Percentiles rank a stretch among this genome's conserved stretches.
Conservation (phyloP, 352 stramenopile species). For the Phytophthora sp. region DNA sequence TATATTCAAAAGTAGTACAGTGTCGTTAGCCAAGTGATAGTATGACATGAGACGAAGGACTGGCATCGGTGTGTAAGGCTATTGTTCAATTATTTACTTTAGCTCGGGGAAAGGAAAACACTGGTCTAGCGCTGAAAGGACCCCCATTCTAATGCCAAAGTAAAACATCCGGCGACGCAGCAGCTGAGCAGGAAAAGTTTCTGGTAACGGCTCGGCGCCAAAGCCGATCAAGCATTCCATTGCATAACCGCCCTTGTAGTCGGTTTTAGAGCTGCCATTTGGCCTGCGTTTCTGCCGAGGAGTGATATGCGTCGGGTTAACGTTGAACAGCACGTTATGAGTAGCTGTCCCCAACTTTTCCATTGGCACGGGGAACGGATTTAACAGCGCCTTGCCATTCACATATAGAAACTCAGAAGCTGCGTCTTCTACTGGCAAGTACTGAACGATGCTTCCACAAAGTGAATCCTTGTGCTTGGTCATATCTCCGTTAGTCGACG, state of each 20-base stretch:
- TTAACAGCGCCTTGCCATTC: constrained; percentile 23
- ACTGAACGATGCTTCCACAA: constrained; percentile 41
- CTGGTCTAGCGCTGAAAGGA: constrained; percentile 19
- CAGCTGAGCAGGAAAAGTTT: constrained; percentile 26
- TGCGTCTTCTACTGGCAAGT: constrained; percentile 25
- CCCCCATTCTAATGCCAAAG: constrained; percentile 28
- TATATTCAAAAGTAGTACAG: too few relatives aligned
- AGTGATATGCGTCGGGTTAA: constrained; percentile 29
- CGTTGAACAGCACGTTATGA: constrained; percentile 26
- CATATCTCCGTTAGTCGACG: constrained; percentile 30
- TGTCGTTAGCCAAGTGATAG: too few relatives aligned
- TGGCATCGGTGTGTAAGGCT: too few relatives aligned
- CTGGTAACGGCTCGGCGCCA: constrained; percentile 23
- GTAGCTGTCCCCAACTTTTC: constrained; percentile 8
- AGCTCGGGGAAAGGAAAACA: constrained; percentile 16
- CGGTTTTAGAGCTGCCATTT: neutral
- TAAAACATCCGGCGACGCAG: constrained; percentile 40
- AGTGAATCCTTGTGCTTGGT: constrained; percentile 29
- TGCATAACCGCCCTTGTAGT: constrained; percentile 9
- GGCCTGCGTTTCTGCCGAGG: constrained; percentile 14
- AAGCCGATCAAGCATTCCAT: constrained; percentile 42
- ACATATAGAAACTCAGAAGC: constrained; percentile 18
- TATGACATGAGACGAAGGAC: too few relatives aligned
- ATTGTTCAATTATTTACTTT: too few relatives aligned
- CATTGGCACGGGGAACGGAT: constrained; percentile 29